Evolutionary conservation across 2,329 filamentous ascomycete species (phyloP), one percentile per base, ranked within the genome.

Genomic region (Talaromyces sp.): DNA sequence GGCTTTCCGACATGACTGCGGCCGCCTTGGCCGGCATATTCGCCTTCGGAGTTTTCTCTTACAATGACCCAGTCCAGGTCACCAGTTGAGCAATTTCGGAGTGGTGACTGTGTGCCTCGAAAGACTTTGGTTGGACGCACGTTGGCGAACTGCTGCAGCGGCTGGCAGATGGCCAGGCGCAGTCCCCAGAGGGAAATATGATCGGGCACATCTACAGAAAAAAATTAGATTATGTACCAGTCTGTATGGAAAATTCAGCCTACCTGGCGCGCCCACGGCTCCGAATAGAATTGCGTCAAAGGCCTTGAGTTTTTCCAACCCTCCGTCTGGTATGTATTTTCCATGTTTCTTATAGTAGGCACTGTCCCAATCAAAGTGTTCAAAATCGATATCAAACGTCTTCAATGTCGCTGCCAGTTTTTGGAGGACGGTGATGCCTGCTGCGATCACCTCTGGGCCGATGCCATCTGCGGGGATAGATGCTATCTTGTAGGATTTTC

Each of bases 401-500:
- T 62, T 51, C 46, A 63, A 31, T 2, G 60, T 63, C n/a, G 53
- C 35, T 1, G 57, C 50, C 51, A 63, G 71, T 14, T 80, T 79
- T 63, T 85, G 79, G 56, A 90, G 73, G 0, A 87, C 88, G 49
- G 81, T 77, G 9, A 89, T 83, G 2, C 85, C 86, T 1, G 85
- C 85, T 32, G 81, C 77, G 71, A 88, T 84, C 11, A 90, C 87
- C 71, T 90, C 88, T 1, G 82, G 82, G 1, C 88, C 87, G 62
- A 90, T 89, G 58, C 87, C 87, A 68, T 90, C 87, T 8, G 85
- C 88, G 0, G 86, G 86, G 63, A 89, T 86, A 31, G 80, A 81
- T n/a, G 86, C 86, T 62, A 89, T 86, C 56, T 70, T 77, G 66
- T 82, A 80, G 13, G 70, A 58, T 19, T 49, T 55, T 43, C 9